Conservation (phyloP, 148 eudicot species). For the Polygonum aviculare region DNA sequence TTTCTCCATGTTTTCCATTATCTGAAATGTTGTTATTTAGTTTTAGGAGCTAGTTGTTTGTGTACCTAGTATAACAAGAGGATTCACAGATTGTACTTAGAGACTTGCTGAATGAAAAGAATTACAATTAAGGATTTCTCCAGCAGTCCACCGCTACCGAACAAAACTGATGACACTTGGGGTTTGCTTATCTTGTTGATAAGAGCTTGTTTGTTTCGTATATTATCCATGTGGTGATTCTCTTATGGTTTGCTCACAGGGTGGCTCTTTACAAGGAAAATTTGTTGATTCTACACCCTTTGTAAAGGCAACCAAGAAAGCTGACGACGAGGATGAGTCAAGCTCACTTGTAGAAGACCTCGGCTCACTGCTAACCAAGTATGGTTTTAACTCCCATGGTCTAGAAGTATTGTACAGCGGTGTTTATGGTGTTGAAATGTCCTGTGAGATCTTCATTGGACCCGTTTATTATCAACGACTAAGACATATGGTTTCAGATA, state of each 20-base stretch:
- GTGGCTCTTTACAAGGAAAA: slow-evolving; percentile 68
- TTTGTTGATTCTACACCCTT: slow-evolving; percentile 89
- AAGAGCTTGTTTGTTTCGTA: neutral
- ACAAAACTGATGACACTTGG: too few relatives aligned
- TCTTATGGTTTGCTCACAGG: slow-evolving; percentile 31
- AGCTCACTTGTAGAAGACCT: slow-evolving; percentile 65
- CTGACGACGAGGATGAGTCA: slow-evolving; percentile 24
- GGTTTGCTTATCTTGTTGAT: neutral
- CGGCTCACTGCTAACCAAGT: slow-evolving; percentile 50
- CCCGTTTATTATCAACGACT: slow-evolving; percentile 94
- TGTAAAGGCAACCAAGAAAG: slow-evolving; percentile 33
- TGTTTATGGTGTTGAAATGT: slow-evolving; percentile 73
- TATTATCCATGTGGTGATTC: neutral
- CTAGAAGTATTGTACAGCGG: slow-evolving; percentile 82
- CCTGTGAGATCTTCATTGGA: slow-evolving; percentile 87
- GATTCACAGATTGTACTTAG: too few relatives aligned
- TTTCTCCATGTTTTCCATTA: too few relatives aligned
- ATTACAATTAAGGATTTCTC: too few relatives aligned
- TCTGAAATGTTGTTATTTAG: too few relatives aligned
- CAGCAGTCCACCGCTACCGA: too few relatives aligned
- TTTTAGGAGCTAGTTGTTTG: too few relatives aligned
- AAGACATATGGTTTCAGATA: slow-evolving; percentile 96
- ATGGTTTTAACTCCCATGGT: slow-evolving; percentile 75
- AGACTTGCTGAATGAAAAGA: too few relatives aligned
- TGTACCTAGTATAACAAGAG: too few relatives aligned